A percentile compares a stretch with the other conserved stretches of the same genome.
These are phyloP conservation scores for Penicillium freii DNA, from an alignment of 2,329 filamentous ascomycete genomes.

Conservation along the genomic window DNA sequence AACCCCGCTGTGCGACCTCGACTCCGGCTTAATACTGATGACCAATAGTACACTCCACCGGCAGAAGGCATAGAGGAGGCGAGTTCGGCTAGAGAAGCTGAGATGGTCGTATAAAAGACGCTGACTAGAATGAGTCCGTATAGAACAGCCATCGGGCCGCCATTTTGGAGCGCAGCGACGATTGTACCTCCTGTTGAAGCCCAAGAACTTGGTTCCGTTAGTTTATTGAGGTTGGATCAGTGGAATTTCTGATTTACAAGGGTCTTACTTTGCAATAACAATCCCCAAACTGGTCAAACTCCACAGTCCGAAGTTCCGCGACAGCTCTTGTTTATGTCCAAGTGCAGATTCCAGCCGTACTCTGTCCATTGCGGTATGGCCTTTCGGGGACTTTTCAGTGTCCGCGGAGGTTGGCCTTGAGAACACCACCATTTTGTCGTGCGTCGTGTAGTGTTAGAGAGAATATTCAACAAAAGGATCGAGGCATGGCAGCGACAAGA, in stretches of 20 bases:
- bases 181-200: constrained; percentile 58
- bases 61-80: constrained; percentile 58
- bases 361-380: constrained; percentile 20
- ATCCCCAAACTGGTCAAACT: constrained; percentile 57
- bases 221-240: not conserved
- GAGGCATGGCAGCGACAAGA: not conserved
- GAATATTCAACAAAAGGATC: not conserved
- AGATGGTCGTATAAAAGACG: constrained; percentile 54
- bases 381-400: constrained; percentile 8
- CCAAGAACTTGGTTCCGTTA: constrained; percentile 52
- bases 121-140: constrained; percentile 54
- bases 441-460: not conserved
- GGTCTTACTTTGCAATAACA: constrained; percentile 47
- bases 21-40: constrained; percentile 50
- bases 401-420: constrained; percentile 3
- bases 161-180: constrained; percentile 56
- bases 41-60: constrained; percentile 57
- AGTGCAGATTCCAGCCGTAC: constrained; percentile 28
- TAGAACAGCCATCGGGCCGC: constrained; percentile 58
- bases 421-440: constrained; percentile 11
- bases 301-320: constrained; percentile 57
- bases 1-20: constrained; percentile 48
- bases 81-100: constrained; percentile 56
- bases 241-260: not conserved
- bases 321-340: constrained; percentile 60